Base-by-base conservation (phyloP, 2,329 filamentous ascomycete genomes). In the Parascedosporium putredinis region DNA sequence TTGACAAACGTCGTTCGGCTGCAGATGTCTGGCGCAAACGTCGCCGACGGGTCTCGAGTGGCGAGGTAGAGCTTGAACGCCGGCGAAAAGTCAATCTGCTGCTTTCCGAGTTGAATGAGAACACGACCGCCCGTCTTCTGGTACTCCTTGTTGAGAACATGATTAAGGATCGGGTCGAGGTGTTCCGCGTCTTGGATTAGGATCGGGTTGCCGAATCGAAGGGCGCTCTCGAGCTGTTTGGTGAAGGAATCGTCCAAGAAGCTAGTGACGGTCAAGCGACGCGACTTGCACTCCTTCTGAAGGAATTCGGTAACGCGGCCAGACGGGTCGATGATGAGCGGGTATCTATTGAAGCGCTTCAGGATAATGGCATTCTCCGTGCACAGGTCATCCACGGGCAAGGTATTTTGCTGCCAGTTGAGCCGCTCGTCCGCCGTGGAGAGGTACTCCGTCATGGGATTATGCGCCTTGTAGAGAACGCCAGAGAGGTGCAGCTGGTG, bases 1-100 rank as follows among this genome's bases (percentile, higher is more conserved):
- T 98, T 98, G 76, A 98, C 93, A 68, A 98, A 95, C 0, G 94
- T 98, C 5, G 93, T 97, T 60, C 94, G 81, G 74, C 89, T 95
- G 80, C 94, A 98, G 55, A 98, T 88, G 62, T 98, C 93, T 1
- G 93, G 94, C 6, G 93, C 83, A 64, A 98, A 98, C 6, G 84
- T 88, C 23, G 93, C 91, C 38, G 94, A 98, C 1, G 94, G 94
- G 70, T 98, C 93, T 60, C 91, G 79, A 2, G 94, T 98, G 0
- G 91, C 96, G 34, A 98, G 73, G 65, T 95, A 98, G 27, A 98
- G 77, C 69, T 85, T 93, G 76, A 98, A 98, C 0, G 90, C 82
- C 1, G 93, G 91, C 47, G 93, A 98, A 69, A 98, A 98, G 67
- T 98, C 93, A 56, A 98, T 98, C 68, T 98, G 90, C 67, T 98